Conservation (phyloP, 495 filamentous ascomycete species). For the Daldinia loculata region DNA sequence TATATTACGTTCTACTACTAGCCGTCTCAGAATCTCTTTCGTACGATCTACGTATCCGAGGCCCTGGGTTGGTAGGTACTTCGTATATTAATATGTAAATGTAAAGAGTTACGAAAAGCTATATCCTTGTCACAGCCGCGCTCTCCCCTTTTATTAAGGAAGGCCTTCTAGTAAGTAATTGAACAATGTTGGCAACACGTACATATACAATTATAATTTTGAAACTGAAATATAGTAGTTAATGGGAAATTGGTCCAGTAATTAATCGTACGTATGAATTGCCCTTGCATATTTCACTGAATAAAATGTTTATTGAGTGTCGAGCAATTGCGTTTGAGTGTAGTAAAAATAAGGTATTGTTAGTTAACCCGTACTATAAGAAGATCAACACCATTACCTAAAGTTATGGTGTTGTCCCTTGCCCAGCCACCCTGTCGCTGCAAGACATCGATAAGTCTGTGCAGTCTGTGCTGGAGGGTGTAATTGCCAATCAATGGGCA, state of each 20-base stretch:
- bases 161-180: neutral
- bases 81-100: constrained; percentile 9
- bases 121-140: constrained; percentile 31
- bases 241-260: neutral
- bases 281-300: neutral
- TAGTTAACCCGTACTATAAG: constrained; percentile 16
- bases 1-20: constrained; percentile 17
- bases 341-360: constrained; percentile 40
- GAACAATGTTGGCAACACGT: neutral
- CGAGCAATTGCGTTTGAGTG: constrained; percentile 2
- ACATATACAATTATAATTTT: constrained; percentile 21
- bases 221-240: constrained; percentile 26
- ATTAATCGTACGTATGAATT: neutral
- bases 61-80: constrained; percentile 16
- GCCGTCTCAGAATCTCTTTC: constrained; percentile 29
- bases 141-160: constrained; percentile 19
- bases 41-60: constrained; percentile 17
- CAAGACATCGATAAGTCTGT: constrained; percentile 44
- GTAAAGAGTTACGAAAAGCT: constrained; percentile 12
- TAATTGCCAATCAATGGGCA: constrained; percentile 27
- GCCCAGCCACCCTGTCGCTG: constrained; percentile 44
- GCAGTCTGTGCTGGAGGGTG: constrained; percentile 32
- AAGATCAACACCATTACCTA: constrained; percentile 6
- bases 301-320: constrained; percentile 1
- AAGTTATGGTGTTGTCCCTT: constrained; percentile 24